Percentiles rank a stretch among this genome's conserved stretches.
phyloP scores from a whole-genome alignment of 352 stramenopile genomes.

The Thraustochytrium sp. region DNA sequence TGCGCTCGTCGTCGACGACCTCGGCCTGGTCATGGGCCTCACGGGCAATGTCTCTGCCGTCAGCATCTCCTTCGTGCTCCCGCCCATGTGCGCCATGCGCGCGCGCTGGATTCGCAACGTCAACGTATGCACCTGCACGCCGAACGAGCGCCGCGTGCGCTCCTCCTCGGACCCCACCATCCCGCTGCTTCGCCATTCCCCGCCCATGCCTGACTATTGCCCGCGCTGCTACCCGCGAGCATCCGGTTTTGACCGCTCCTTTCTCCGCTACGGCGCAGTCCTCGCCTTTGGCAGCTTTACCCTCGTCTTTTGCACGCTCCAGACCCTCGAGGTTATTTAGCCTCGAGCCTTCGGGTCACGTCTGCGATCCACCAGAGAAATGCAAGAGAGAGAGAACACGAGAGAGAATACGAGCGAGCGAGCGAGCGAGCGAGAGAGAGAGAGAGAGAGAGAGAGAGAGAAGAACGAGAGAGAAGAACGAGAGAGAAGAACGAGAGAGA shows the following conservation, averaged over 20 bases:
- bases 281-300: slow-evolving; percentile 27
- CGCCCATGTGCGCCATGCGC: slow-evolving; percentile 11
- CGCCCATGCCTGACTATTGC: not conserved
- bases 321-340: slow-evolving; percentile 6
- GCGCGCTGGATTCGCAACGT: slow-evolving; percentile 5
- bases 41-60: slow-evolving; percentile 24
- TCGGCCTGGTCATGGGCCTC: slow-evolving; percentile 22
- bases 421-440: too few relatives aligned
- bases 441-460: too few relatives aligned
- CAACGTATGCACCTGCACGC: not conserved
- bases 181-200: not conserved
- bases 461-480: too few relatives aligned
- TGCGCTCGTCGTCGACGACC: not conserved
- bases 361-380: too few relatives aligned
- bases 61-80: slow-evolving; percentile 26
- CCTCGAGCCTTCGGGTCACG: too few relatives aligned
- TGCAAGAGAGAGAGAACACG: too few relatives aligned
- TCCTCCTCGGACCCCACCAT: not conserved
- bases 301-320: slow-evolving; percentile 39
- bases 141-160: not conserved
- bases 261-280: not conserved
- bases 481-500: too few relatives aligned
- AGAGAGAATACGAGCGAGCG: too few relatives aligned
- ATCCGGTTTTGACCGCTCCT: not conserved
- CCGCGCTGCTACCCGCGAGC: not conserved